Evolutionary conservation across 495 filamentous ascomycete genomes (phyloP), one percentile per base, ranked within the genome.

Genomic region (Neurospora discreta): DNA sequence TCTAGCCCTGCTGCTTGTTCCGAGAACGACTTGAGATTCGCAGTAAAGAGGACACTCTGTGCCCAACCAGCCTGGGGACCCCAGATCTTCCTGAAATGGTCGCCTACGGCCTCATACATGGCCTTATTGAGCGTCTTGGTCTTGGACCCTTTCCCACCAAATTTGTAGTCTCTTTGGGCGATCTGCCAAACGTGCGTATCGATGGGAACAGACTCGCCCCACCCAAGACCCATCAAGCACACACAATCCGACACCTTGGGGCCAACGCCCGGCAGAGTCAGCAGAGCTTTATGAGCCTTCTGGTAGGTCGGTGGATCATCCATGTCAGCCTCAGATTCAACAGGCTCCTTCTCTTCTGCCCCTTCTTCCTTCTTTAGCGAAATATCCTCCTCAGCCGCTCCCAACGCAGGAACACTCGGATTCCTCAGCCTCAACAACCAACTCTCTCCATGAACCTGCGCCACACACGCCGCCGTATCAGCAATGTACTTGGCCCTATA

Each of bases 111-210:
- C 75, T 94, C 90, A 78, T 98, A 98, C 69, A 92, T 95, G 36
- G 87, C 87, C 77, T 95, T 95, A 18, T 89, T 97, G 71, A 99
- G 84, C 39, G 92, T 94, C 75, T 94, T 95, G 74, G 93, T 87
- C 74, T 93, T 93, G 5, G 87, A 87, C 2, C 70, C 78, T 39
- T 92, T 95, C 23, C 52, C 52, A 3, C 92, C 92, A 71, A 98
- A 97, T 43, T 90, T 91, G 80, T 99, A 99, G 79, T 98, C 96
- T 65, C 95, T 85, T 77, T 95, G 93, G 1, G 95, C 95, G 73
- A 99, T 98, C 82, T 99, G 94, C 94, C 94, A 97, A 39, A 99
- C 95, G 85, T 99, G 95, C 4, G 95, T 99, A 81, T 99, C 95
- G 39, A 99, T 90, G 2, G 95, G 95, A 3, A 99, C 93, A 6